phyloP scores from a whole-genome alignment of 108 stramenopile species.

The Mediolabrus comicus region DNA sequence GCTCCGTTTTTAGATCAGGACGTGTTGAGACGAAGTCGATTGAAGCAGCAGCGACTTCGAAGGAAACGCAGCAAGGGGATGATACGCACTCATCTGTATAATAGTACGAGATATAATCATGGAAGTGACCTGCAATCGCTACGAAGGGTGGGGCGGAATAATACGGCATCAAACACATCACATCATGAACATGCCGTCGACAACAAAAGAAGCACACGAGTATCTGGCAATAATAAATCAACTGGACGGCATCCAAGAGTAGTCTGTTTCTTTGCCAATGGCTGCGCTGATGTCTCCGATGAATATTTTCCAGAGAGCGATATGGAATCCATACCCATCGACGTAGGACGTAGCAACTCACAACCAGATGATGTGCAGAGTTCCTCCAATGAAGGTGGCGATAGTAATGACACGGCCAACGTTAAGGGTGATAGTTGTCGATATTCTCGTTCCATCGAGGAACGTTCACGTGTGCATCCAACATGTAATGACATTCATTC shows the following conservation, averaged over 20 bases:
- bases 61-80: not conserved
- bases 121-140: not conserved
- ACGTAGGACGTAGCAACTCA: not conserved
- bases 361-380: not conserved
- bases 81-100: not conserved
- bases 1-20: not conserved
- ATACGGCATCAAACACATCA: not conserved
- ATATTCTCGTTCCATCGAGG: not conserved
- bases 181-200: not conserved
- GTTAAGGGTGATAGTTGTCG: not conserved
- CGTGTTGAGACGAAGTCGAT: not conserved
- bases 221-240: too few species aligned
- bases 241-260: not conserved
- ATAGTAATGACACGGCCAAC: not conserved
- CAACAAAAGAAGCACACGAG: not conserved
- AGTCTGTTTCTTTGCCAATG: not conserved
- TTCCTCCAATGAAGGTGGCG: not conserved
- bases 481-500: constrained; percentile 7
- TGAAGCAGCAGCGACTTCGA: not conserved
- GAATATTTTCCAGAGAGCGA: too few species aligned
- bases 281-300: not conserved
- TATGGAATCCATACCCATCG: too few species aligned
- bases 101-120: not conserved
- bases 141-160: not conserved
- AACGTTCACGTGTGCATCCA: not conserved